Base-by-base conservation (phyloP, 2,329 filamentous ascomycete species). In the Chaetomiaceae sp. region DNA sequence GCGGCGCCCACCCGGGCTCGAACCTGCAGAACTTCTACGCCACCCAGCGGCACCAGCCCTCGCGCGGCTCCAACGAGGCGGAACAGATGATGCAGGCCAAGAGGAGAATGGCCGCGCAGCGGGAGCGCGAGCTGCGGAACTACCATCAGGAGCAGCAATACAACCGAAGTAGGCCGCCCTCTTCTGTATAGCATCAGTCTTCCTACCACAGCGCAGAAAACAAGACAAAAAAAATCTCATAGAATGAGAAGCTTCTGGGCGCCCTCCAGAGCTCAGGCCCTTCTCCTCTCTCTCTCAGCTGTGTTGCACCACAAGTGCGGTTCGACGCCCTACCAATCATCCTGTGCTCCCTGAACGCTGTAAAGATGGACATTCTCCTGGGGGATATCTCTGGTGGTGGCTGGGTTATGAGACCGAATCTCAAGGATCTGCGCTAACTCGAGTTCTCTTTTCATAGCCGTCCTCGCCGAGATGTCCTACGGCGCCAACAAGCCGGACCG, bases 121-220 rank as follows among this genome's bases (percentile, higher is more conserved):
- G 94, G 75, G 94, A 99, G 81, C 89, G 92, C 75, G 94, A 99
- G 79, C 86, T 99, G 74, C 90, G 94, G 75, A 99, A 97, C 77
- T 96, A 97, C 77, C 94, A 99, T 78, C 95, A 96, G 77, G 94
- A 99, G 83, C 94, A 99, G 83, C 94, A 99, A 84, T 97, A 95
- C 78, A 95, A 97, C 81, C 87, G 92, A 89, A 96, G 94, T 97
- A 89, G 84, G 88, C 84, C 84, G 74, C 82, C 84, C 82, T 82
- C 81, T 81, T 79, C 82, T 83, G 80, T 81, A 83, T 87, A 85
- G 82, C 81, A 78, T 70, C 76, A 74, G 74, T 55, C 59, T 66
- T 69, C 71, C 65, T 68, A 67, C 67, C 66, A 66, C 68, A 71
- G 68, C 62, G 61, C n/a, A 61, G 64, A 68, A 63, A 64, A 68